Conservation (phyloP, 2,329 filamentous ascomycete genomes). For the Nakataea oryzae region DNA sequence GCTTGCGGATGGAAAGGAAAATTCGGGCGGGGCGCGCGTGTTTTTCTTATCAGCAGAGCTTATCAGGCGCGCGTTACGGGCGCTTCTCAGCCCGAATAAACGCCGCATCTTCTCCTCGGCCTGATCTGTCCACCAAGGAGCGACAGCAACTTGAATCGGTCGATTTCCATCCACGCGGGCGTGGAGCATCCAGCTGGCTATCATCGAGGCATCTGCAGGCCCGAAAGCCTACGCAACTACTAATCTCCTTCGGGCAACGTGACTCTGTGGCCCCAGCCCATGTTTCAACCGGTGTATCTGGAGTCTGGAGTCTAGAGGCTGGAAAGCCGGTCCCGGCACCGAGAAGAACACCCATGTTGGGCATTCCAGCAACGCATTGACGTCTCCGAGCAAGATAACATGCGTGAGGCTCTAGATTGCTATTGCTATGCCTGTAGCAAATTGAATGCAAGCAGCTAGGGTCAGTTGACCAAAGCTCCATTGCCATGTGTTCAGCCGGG, state of each 20-base stretch:
- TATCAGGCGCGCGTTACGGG: not conserved
- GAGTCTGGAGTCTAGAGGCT: too few species aligned
- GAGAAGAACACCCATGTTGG: too few species aligned
- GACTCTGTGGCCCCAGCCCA: too few species aligned
- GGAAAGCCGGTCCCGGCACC: not conserved
- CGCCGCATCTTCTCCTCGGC: too few species aligned
- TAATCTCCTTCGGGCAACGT: too few species aligned
- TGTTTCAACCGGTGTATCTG: too few species aligned
- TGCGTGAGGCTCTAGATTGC: not conserved
- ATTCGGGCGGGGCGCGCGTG: not conserved
- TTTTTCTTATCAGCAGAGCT: not conserved
- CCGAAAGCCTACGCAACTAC: too few species aligned
- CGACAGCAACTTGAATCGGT: too few species aligned
- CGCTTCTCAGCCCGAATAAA: not conserved
- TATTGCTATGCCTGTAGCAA: not conserved
- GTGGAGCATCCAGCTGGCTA: too few species aligned
- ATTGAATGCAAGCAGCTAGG: not conserved
- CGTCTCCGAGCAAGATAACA: not conserved
- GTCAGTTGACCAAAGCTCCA: not conserved
- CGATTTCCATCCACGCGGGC: too few species aligned
- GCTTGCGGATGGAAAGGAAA: not conserved
- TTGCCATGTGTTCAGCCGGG: conserved; percentile 15
- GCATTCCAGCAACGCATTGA: not conserved
- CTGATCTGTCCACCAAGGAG: too few species aligned
- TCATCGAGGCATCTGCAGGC: too few species aligned